Evolutionary conservation across 352 stramenopile genomes (phyloP), one percentile per base, ranked within the genome.

Genomic region (Pythium aquatile): DNA sequence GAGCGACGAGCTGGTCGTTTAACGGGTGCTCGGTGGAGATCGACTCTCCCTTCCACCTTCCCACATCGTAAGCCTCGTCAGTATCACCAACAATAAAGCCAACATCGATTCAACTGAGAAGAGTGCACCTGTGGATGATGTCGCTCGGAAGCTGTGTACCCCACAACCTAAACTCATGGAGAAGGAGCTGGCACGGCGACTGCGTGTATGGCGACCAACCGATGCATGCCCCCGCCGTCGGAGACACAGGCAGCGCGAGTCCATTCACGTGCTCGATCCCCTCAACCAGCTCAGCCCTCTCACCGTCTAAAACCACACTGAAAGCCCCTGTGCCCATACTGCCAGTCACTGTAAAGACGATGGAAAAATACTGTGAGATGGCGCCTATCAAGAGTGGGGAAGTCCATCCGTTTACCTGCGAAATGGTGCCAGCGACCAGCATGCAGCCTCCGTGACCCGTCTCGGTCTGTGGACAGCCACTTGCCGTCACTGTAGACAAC

Each of bases 81-180:
- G 10, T 14, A 40, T 7, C 35, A 7, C 35, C 10, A 42, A 2
- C 16, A 46, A 9, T 26, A n/a, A 10, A 16, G 46, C 30, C 37
- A 11, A 59, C 5, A 40, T 48, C 17, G 3, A 49, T 2, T 30
- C 4, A 28, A 48, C 7, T 24, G 5, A 47, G 16, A 7, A 1
- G 17, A 9, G 1, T 5, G 37, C 5, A 63, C 57, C n/a, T 42
- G 35, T 46, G 30, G 11, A 65, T 24, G 32, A 20, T 58, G 10
- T 3, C 28, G 16, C 46, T 6, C 10, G 30, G 10, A 5, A 68
- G 13, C 2, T 4, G 9, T 1, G 24, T n/a, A 2, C 16, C 7
- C 67, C 67, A 74, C 16, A 66, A 5, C 32, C 62, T 56, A 35
- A 66, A 30, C 49, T 74, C 67, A n/a, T 74, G 48, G n/a, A 74